Evolutionary conservation across 768 basidiomycete species (phyloP).

Genomic region (Cyathus striatus): DNA sequence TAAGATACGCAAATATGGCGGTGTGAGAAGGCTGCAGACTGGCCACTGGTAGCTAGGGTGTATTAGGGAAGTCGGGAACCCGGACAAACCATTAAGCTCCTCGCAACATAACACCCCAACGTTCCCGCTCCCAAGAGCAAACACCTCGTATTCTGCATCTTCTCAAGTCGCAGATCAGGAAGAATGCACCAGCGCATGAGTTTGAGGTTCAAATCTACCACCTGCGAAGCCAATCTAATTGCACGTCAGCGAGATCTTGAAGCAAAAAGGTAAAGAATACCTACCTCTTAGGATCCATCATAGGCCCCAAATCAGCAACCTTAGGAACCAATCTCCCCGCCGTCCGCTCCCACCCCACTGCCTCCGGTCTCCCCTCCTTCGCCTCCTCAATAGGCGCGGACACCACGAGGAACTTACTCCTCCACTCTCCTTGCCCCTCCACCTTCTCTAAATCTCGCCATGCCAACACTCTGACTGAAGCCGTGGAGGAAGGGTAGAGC

Average conservation of each 20-base stretch:
- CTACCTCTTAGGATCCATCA: conserved; percentile 93
- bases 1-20: too few species aligned
- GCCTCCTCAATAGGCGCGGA: neutral
- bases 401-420: conserved; percentile 1
- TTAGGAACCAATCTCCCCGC: conserved; percentile 83
- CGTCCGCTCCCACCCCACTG: conserved; percentile 97
- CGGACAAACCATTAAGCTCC: conserved; percentile 76
- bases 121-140: conserved; percentile 93
- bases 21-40: too few species aligned
- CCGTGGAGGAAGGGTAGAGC: conserved; percentile 44
- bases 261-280: too few species aligned
- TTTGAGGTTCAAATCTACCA: conserved; percentile 96
- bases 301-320: conserved; percentile 85
- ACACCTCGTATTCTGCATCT: conserved; percentile 74
- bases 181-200: conserved; percentile 98
- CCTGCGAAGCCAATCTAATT: conserved; percentile 94
- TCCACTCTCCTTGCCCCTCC: neutral
- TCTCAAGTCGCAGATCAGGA: conserved; percentile 84
- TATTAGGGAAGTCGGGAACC: neutral
- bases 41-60: too few species aligned
- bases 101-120: conserved; percentile 91
- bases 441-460: conserved; percentile 65
- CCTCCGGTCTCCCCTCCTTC: conserved; percentile 37
- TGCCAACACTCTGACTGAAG: conserved; percentile 60
- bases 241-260: too few species aligned